A percentile compares a stretch with the other conserved stretches of the same genome.
Conservation (phyloP, 495 filamentous ascomycete genomes). For the Bathelium albidoporum region DNA sequence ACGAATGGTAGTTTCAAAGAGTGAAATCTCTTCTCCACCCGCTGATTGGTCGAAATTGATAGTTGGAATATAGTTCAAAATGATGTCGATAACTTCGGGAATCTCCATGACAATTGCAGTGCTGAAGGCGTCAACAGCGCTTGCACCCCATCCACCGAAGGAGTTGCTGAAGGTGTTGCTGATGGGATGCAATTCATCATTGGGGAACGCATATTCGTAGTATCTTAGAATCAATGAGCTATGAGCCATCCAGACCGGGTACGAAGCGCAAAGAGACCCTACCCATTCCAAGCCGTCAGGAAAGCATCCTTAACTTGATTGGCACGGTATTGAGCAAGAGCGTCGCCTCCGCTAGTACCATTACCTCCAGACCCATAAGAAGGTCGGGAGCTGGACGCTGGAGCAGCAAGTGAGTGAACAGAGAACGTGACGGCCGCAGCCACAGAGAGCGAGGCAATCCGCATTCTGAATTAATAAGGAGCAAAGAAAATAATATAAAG, state of each 20-base stretch:
- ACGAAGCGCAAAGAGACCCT: neutral
- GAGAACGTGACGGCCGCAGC: neutral
- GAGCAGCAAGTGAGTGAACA: neutral
- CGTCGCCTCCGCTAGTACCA: neutral
- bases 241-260: neutral
- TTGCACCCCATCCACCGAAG: slow-evolving; percentile 83
- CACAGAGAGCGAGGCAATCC: neutral
- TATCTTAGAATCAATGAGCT: slow-evolving; percentile 34
- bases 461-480: neutral
- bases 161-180: slow-evolving; percentile 56
- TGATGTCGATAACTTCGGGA: slow-evolving; percentile 52
- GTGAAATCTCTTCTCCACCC: slow-evolving; percentile 42
- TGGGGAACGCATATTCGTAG: slow-evolving; percentile 64
- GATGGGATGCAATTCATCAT: slow-evolving; percentile 65
- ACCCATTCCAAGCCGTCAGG: slow-evolving; percentile 14
- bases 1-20: slow-evolving; percentile 88
- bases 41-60: slow-evolving; percentile 56
- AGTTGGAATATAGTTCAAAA: slow-evolving; percentile 54
- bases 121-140: slow-evolving; percentile 69
- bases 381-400: neutral
- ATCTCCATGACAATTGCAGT: slow-evolving; percentile 74
- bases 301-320: slow-evolving; percentile 8
- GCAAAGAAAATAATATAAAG: neutral
- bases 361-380: neutral
- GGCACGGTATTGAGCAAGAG: neutral